Base-by-base conservation (phyloP, 2,329 filamentous ascomycete genomes). In the Phoma herbarum region DNA sequence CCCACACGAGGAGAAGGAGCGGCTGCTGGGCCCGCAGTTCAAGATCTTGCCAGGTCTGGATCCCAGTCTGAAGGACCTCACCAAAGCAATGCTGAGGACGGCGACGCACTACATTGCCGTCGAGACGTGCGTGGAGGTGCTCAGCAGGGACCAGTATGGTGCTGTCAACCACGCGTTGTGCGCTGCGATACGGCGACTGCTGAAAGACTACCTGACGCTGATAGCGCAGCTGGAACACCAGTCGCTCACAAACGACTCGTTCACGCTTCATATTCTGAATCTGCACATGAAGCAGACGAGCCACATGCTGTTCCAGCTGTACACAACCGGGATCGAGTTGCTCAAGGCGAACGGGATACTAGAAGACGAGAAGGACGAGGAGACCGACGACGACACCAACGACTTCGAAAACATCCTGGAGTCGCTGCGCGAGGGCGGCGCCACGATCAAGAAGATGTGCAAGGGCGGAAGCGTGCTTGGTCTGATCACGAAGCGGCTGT, bases 391-490 rank as follows among this genome's bases (percentile, higher is more conserved):
- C 63, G 90, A 92, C 63, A 89, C 84, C 29, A 90, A 96, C 66
- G 91, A 97, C 73, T 90, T 96, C 61, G 94, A 98, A 65, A 92
- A 96, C 68, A 96, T 99, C 59, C 82, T 99, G 20, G 93, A 97
- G 77, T 92, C 91, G 44, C 80, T 99, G 33, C 87, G 90, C 65
- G 92, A 97, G 71, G 93, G 93, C 11, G 92, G 91, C 16, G 92
- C 96, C 64, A 87, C 90, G 0, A 89, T 88, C 43, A 96, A 96
- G 78, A 97, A 93, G 75, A 89, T 96, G 29, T 98, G 92, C 82
- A 98, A 97, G 80, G 95, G 95, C n/a, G 95, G 95, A 2, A 91
- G 93, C 62, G 92, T 97, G n/a, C 84, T 99, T 1, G 91, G 92
- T 0, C 80, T 98, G 28, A 85, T 99, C 55, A 96, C 93, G 2